phyloP scores from a whole-genome alignment of 1,284 basidiomycete genomes.

The Boletus semigastroideus region DNA sequence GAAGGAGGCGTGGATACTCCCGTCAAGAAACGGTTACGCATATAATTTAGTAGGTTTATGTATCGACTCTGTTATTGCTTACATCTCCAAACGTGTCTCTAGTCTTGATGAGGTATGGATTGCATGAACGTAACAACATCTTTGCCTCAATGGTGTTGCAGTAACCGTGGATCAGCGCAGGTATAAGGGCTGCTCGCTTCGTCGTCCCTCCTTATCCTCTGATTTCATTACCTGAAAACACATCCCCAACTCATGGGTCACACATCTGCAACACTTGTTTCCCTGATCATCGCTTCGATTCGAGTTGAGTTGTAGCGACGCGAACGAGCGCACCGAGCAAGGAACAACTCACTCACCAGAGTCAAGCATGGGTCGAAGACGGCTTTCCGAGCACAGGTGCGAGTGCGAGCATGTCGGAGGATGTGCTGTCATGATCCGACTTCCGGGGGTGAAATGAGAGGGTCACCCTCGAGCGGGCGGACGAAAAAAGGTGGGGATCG shows the following conservation, averaged over 20 bases:
- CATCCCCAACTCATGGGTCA: neutral
- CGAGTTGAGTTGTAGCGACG: neutral
- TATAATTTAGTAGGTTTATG: conserved; percentile 9
- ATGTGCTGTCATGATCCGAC: neutral
- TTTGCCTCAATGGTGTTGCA: too few species aligned
- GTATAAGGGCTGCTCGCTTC: too few species aligned
- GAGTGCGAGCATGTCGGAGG: neutral
- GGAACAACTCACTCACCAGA: neutral
- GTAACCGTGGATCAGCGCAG: too few species aligned
- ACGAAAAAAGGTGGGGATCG: neutral
- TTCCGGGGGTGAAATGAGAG: neutral
- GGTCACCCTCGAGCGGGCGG: neutral
- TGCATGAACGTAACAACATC: neutral
- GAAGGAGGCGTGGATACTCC: conserved; percentile 21
- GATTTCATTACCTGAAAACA: neutral
- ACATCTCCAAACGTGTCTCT: neutral
- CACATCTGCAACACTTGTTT: too few species aligned
- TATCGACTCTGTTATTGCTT: neutral
- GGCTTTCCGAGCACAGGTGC: neutral
- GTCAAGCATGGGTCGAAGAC: neutral
- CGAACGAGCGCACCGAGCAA: neutral
- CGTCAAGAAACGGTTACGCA: conserved; percentile 29
- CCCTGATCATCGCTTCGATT: neutral
- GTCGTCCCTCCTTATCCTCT: too few species aligned
- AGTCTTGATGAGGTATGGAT: neutral